Conservation (phyloP, 2,329 filamentous ascomycete genomes). For the Tolypocladium sp. region DNA sequence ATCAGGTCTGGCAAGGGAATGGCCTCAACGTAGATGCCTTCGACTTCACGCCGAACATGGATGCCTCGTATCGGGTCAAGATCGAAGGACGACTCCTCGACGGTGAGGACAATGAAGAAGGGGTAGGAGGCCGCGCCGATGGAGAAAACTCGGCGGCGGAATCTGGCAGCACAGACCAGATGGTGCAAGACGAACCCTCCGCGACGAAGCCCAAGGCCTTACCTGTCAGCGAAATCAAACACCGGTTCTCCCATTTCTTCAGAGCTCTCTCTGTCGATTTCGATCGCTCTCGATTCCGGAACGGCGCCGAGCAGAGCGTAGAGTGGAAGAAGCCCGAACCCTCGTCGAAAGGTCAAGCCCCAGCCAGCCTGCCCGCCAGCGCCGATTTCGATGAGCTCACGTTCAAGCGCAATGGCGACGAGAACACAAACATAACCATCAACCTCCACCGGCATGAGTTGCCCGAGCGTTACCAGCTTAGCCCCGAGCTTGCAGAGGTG, state of each 20-base stretch:
- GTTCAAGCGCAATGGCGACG: constrained; percentile 86
- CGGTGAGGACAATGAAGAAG: constrained; percentile 45
- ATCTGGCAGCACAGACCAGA: constrained; percentile 14
- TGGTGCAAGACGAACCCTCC: constrained; percentile 13
- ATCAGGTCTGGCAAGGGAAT: constrained; percentile 83
- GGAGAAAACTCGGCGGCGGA: constrained; percentile 35
- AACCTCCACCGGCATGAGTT: constrained; percentile 78
- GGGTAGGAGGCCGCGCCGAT: constrained; percentile 19
- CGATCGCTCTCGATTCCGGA: constrained; percentile 51
- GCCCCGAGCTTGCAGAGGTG: constrained; percentile 69
- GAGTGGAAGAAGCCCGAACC: constrained; percentile 79
- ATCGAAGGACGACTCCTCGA: constrained; percentile 82
- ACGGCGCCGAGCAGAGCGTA: constrained; percentile 48
- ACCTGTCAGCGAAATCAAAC: constrained; percentile 30
- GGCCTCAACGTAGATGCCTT: constrained; percentile 64
- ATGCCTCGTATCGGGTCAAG: constrained; percentile 80
- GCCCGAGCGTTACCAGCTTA: constrained; percentile 76
- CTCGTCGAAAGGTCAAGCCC: constrained; percentile 39
- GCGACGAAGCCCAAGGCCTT: constrained; percentile 23
- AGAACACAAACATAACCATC: constrained; percentile 85
- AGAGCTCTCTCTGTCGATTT: constrained; percentile 69
- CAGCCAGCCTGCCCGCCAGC: constrained; percentile 37
- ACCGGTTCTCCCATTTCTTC: constrained; percentile 71
- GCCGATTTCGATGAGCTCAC: constrained; percentile 84
- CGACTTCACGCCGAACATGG: constrained; percentile 68